Evolutionary conservation across 805 yeast species (phyloP), one percentile per base, ranked within the genome.

Genomic region (Cyberlindnera mrakii): DNA sequence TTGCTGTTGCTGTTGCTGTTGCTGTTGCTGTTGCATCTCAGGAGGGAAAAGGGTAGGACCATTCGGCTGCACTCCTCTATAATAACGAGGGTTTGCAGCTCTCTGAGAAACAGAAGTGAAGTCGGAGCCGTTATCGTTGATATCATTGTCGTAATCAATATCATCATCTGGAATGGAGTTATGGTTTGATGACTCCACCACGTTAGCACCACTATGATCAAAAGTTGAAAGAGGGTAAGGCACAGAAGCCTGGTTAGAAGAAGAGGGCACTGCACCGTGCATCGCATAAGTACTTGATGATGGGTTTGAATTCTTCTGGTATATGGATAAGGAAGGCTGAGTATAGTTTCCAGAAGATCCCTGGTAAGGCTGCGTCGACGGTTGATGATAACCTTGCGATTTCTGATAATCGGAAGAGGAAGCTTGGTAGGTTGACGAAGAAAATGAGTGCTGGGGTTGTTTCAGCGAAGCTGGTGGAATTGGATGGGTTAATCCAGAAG

Each of bases 41-140:
- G 41, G 15, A 18, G 57, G 54, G 43, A 59, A 51, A 7, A 56
- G 50, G 8, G 51, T 42, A 33, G 57, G 57, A 13, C 60, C 60
- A 27, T 47, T 56, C 6, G 18, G 11, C 8, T 54, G 52, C 20
- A 63, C 62, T 30, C 67, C 70, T 43, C 64, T 46, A 42, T 66
- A 70, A 51, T 76, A 79, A 23, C 67, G 63, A 15, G 84, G 85
- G 54, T 84, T 84, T 14, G 78, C 71, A 23, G 81, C 89, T 58
- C 91, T 69, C 62, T 84, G 91, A 7, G 90, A 82, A 2, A 85
- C 85, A 41, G 88, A 80, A 1, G 93, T 84, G 61, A 85, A 82
- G 54, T 81, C 82, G 1, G 91, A 83, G 37, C 70, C 62, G 18
- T 57, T 55, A 36, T 58, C 63, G 11, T 51, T 55, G 16, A 54